A percentile compares a stretch with the other conserved stretches of the same genome.
These are phyloP conservation scores for Acarospora socialis DNA, from an alignment of 2,329 filamentous ascomycete species.

Conservation along the genomic window DNA sequence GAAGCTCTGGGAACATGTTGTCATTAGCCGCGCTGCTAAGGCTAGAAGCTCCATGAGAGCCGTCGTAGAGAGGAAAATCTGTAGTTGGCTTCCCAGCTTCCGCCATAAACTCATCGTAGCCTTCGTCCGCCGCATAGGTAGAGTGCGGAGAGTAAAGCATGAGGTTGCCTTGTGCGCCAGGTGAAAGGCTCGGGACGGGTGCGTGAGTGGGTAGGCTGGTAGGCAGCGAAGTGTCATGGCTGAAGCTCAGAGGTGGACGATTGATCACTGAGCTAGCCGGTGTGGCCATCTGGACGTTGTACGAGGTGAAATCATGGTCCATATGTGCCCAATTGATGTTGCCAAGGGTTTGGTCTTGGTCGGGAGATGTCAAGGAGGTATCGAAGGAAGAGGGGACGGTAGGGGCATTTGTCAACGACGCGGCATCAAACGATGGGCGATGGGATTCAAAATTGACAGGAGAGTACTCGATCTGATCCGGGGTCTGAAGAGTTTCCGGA, in stretches of 20 bases:
- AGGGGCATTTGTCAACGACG: constrained; percentile 6
- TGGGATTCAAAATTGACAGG: constrained; percentile 23
- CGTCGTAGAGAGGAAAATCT: constrained; percentile 50
- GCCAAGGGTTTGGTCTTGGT: constrained; percentile 9
- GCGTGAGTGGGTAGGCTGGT: constrained; percentile 16
- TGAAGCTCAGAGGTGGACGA: constrained; percentile 19
- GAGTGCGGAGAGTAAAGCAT: constrained; percentile 57
- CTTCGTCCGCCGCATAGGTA: constrained; percentile 45
- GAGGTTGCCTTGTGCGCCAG: constrained; percentile 50
- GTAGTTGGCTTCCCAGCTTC: constrained; percentile 27
- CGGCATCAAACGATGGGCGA: constrained; percentile 17
- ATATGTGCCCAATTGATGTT: constrained; percentile 13
- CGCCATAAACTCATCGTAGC: constrained; percentile 41
- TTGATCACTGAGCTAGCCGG: constrained; percentile 9
- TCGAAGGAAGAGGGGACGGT: constrained; percentile 10
- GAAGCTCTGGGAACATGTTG: constrained; percentile 11
- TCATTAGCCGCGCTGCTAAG: constrained; percentile 6
- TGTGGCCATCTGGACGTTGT: constrained; percentile 13
- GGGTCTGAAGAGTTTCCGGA: constrained; percentile 46
- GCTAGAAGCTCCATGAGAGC: constrained; percentile 9
- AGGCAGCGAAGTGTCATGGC: constrained; percentile 20
- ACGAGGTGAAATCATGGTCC: constrained; percentile 8
- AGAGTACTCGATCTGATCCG: constrained; percentile 43
- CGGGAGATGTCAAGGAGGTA: constrained; percentile 4
- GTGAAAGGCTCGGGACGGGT: constrained; percentile 47